phyloP scores from a whole-genome alignment of 2,329 filamentous ascomycete species.

The Bipolaris bicolor region DNA sequence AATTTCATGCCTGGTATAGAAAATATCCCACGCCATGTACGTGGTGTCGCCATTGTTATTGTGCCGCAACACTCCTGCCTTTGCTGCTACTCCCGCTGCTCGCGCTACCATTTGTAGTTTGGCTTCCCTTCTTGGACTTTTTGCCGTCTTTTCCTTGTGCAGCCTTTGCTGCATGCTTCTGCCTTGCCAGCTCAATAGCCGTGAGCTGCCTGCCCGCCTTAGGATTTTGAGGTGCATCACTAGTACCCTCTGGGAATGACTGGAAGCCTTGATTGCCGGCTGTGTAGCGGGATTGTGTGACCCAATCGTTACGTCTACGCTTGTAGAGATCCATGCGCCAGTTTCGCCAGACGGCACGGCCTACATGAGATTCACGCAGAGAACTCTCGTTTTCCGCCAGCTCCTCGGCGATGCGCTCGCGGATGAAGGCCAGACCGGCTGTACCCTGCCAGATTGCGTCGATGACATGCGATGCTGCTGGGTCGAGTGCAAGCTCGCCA shows the following conservation, averaged over 20 bases:
- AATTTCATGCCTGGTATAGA: conserved; percentile 22
- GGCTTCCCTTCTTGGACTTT: conserved; percentile 28
- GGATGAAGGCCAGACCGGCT: conserved; percentile 68
- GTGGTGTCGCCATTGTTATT: conserved; percentile 22
- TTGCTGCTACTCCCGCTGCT: conserved; percentile 34
- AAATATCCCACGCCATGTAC: conserved; percentile 11
- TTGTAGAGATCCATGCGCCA: conserved; percentile 77
- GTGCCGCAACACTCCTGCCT: conserved; percentile 33
- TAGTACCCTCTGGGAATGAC: conserved; percentile 54
- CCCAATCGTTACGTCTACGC: conserved; percentile 67
- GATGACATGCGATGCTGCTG: conserved; percentile 69
- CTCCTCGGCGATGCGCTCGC: conserved; percentile 70
- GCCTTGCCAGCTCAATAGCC: conserved; percentile 63
- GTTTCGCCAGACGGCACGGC: conserved; percentile 73
- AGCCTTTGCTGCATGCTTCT: conserved; percentile 59
- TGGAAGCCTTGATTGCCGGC: conserved; percentile 60
- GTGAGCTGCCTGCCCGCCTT: conserved; percentile 39
- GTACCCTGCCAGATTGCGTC: conserved; percentile 71
- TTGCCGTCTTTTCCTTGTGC: conserved; percentile 41
- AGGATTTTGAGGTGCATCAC: conserved; percentile 23
- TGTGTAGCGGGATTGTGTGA: conserved; percentile 62
- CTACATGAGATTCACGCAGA: conserved; percentile 68
- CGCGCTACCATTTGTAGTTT: conserved; percentile 17
- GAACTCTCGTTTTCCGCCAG: conserved; percentile 64
- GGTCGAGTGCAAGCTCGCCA: conserved; percentile 65